phyloP scores from a whole-genome alignment of 1,284 basidiomycete species.

The Heterobasidion occidentale region DNA sequence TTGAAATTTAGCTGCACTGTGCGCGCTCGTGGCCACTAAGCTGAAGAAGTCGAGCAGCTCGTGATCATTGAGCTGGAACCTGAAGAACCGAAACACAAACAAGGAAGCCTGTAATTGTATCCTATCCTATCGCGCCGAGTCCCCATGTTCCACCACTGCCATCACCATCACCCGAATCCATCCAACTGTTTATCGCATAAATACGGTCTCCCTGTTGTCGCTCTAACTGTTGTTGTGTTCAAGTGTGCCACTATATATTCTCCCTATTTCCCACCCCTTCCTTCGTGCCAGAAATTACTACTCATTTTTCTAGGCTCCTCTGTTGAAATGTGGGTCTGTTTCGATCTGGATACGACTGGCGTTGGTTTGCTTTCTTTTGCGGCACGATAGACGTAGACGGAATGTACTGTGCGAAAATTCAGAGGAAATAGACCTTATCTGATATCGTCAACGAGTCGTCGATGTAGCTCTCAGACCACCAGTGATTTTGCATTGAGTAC shows the following conservation, averaged over 20 bases:
- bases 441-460: too few relatives aligned
- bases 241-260: not conserved
- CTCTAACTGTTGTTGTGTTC: not conserved
- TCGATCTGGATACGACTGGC: too few relatives aligned
- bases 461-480: too few relatives aligned
- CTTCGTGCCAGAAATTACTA: too few relatives aligned
- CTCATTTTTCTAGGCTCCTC: too few relatives aligned
- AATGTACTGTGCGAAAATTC: too few relatives aligned
- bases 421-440: too few relatives aligned
- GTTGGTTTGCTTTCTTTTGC: too few relatives aligned
- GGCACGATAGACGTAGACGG: too few relatives aligned
- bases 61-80: not conserved
- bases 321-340: too few relatives aligned
- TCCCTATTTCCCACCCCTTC: too few relatives aligned
- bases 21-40: constrained; percentile 37
- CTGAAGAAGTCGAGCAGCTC: not conserved
- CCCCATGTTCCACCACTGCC: not conserved
- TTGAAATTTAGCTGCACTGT: constrained; percentile 54
- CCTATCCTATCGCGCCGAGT: not conserved
- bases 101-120: not conserved
- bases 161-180: not conserved
- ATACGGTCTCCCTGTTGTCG: not conserved
- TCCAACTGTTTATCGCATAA: not conserved
- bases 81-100: not conserved
- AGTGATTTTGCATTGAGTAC: too few relatives aligned